Evolutionary conservation across 306 rosid species (phyloP).

Genomic region (Fragaria nilgerrensis): DNA sequence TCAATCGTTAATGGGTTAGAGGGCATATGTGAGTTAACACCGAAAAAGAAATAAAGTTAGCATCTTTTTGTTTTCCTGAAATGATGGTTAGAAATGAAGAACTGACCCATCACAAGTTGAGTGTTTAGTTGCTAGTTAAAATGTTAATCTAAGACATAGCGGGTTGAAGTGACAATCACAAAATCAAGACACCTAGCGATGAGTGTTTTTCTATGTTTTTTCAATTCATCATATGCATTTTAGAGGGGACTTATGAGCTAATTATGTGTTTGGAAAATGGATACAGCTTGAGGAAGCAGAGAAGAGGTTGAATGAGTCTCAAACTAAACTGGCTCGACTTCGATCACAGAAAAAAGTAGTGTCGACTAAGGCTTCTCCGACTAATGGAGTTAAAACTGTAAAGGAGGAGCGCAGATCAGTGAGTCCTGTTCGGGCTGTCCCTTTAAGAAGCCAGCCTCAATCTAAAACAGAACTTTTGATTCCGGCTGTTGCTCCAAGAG

Average conservation of each 20-base stretch:
- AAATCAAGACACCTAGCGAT: background rate
- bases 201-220: background rate
- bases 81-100: background rate
- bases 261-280: constrained; percentile 22
- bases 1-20: background rate
- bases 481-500: constrained; percentile 58
- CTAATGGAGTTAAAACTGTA: constrained; percentile 37
- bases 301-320: constrained; percentile 60
- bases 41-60: background rate
- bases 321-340: constrained; percentile 72
- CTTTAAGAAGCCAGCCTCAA: constrained; percentile 32
- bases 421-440: constrained; percentile 37
- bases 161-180: background rate
- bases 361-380: constrained; percentile 27
- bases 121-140: background rate
- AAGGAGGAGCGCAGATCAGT: constrained; percentile 55
- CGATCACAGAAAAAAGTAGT: constrained; percentile 38
- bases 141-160: background rate
- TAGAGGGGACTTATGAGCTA: constrained; percentile 11
- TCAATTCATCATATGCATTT: constrained; percentile 5
- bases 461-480: constrained; percentile 68
- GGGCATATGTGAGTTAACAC: background rate
- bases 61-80: background rate
- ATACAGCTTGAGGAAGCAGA: constrained; percentile 83
- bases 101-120: background rate